Evolutionary conservation across 2,329 filamentous ascomycete species (phyloP).

Genomic region (Scedosporium minutisporum): DNA sequence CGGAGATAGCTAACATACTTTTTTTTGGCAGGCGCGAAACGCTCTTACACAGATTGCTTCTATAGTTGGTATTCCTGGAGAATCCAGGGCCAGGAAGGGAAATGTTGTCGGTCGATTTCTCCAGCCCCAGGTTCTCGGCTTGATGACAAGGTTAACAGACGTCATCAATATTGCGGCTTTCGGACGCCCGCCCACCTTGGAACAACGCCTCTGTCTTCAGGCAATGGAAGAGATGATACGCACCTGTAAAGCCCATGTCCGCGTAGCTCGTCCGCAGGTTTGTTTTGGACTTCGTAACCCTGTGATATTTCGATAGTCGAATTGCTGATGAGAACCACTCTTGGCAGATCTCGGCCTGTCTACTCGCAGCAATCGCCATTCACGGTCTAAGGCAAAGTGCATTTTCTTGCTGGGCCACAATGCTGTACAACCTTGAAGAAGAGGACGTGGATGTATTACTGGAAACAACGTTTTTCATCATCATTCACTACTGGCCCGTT

Average conservation of each 20-base stretch:
- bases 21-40: slow-evolving; percentile 29
- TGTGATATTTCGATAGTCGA: background rate
- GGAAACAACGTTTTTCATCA: slow-evolving; percentile 82
- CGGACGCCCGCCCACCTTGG: slow-evolving; percentile 44
- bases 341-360: slow-evolving; percentile 73
- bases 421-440: slow-evolving; percentile 65
- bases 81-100: slow-evolving; percentile 35
- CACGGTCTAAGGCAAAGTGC: slow-evolving; percentile 66
- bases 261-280: slow-evolving; percentile 77
- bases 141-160: slow-evolving; percentile 75
- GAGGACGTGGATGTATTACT: slow-evolving; percentile 73
- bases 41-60: slow-evolving; percentile 37
- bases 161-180: slow-evolving; percentile 59
- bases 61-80: slow-evolving; percentile 28
- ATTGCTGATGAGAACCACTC: background rate
- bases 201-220: slow-evolving; percentile 68
- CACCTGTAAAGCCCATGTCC: slow-evolving; percentile 62
- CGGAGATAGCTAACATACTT: background rate
- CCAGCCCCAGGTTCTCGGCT: slow-evolving; percentile 72
- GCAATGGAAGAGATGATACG: slow-evolving; percentile 84
- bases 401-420: slow-evolving; percentile 73
- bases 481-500: slow-evolving; percentile 67
- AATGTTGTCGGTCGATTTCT: slow-evolving; percentile 66
- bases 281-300: slow-evolving; percentile 14
- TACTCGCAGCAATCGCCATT: slow-evolving; percentile 73